Percentiles rank a stretch among this genome's conserved stretches.
Evolutionary conservation across 768 basidiomycete species (phyloP).

Genomic region (Rhizopogon rudus): DNA sequence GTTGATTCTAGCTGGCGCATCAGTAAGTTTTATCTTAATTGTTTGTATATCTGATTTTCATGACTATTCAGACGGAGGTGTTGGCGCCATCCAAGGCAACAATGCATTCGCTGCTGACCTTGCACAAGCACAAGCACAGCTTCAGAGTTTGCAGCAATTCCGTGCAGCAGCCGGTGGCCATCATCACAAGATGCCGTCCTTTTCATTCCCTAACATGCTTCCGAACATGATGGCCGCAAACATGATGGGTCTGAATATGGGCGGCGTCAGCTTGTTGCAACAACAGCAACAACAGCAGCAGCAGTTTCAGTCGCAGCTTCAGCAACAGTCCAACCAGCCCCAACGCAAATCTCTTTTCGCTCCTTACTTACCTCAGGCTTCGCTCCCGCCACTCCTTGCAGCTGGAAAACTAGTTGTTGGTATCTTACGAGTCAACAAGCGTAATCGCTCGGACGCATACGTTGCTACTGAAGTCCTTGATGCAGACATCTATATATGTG

Average conservation of each 20-base stretch:
- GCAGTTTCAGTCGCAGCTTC: constrained; percentile 92
- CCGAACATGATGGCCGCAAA: constrained; percentile 97
- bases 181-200: constrained; percentile 95
- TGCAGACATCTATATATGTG: constrained; percentile 98
- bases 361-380: constrained; percentile 97
- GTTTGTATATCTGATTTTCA: background rate
- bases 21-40: constrained; percentile 44
- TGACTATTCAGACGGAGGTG: constrained; percentile 42
- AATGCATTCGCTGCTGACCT: constrained; percentile 75
- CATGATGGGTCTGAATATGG: constrained; percentile 87
- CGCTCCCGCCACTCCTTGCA: constrained; percentile 90
- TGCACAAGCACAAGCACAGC: constrained; percentile 94
- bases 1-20: constrained; percentile 87
- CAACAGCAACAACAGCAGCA: constrained; percentile 72
- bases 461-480: constrained; percentile 97
- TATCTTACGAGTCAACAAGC: constrained; percentile 95
- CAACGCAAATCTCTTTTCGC: constrained; percentile 98
- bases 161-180: constrained; percentile 92
- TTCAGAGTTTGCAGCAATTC: constrained; percentile 95
- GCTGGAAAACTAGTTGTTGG: constrained; percentile 98
- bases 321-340: constrained; percentile 87
- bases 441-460: constrained; percentile 97
- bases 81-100: constrained; percentile 59
- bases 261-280: constrained; percentile 80
- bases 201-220: constrained; percentile 97